Evolutionary conservation across 768 basidiomycete species (phyloP), one percentile per base, ranked within the genome.

Genomic region (Trametes coccinea): DNA sequence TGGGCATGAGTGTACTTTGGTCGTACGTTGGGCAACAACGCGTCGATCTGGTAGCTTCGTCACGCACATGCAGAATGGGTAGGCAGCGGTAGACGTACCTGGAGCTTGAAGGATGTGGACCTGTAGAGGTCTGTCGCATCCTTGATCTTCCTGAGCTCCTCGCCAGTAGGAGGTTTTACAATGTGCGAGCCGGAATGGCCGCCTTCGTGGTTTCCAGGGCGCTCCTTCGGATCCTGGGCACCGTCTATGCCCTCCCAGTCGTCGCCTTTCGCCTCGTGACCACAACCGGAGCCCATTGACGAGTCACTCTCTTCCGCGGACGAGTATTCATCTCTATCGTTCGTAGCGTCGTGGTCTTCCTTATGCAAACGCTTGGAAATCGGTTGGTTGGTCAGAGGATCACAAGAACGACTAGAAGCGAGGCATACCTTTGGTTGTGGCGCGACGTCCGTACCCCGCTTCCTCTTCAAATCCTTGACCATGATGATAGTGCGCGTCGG

Each of bases 91-190:
- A 22, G 10, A 62, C 77, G 10, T 48, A 90, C 90, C 81, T 95
- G 92, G 8, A 95, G 80, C 67, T 92, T 92, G 79, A 95, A 95
- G 2, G 89, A 84, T 56, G 79, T 88, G 0, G 92, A 94, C 67
- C 83, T 81, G 72, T 86, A 93, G 22, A 93, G 77, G 59, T 91
- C 84, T 29, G 82, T 79, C 14, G 89, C 88, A 63, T 91, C 90
- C 69, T 87, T 89, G 63, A 94, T 86, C 5, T 73, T 75, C 56
- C 85, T 79, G 47, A 94, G 76, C 71, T 94, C 90, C 60, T 84
- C 82, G 48, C 87, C 87, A 16, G 84, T 85, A 14, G 88, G 88
- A 3, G 86, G 83, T 64, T 81, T 83, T 52, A 77, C 79, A 5
- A 51, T 30, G 45, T 60, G 63, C 2, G 57, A 33, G 13, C 49